Evolutionary conservation across 805 yeast genomes (phyloP), one percentile per base, ranked within the genome.

Genomic region (Martiniozyma abietophila): DNA sequence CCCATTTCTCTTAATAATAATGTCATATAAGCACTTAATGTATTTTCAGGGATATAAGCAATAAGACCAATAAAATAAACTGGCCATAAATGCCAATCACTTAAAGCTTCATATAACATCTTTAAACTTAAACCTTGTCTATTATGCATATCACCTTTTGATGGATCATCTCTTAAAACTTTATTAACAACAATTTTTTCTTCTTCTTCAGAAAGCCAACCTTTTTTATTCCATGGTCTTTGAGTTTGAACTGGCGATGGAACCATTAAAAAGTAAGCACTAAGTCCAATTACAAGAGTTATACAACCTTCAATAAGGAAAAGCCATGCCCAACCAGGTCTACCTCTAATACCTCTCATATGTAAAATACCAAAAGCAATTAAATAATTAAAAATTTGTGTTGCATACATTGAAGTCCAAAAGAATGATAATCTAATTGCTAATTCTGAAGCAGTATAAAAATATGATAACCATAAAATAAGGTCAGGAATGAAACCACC

Each of bases 401-500:
- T 67, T 17, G 65, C 38, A 1, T 76, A 68, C 37, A 66, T 59
- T 3, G 79, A 65, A 16, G 73, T 64, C 68, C 78, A 78, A 49
- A 79, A 77, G 45, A 65, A 65, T 0, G 80, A 68, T 19, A 77
- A 56, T 35, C 85, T 59, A 17, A 73, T 51, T 1, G 81, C 64
- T 12, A 79, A 59, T 51, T 80, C 85, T 19, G 61, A 51, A 20
- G 69, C 49, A 8, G 74, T 78, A 56, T 71, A 80, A 54, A 77
- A 79, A 53, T 76, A 79, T 2, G 79, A 69, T 52, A 79, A 57
- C 74, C 79, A 79, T 31, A 77, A 55, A 36, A 71, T 65, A 22
- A 70, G 56, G 45, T 77, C 84, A 22, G 80, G 77, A 35, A 80
- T 76, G 39, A 76, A 76, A 0, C 85, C 84, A 37, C 84, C 84